A percentile compares a stretch with the other conserved stretches of the same genome.
Conservation (phyloP, 352 stramenopile genomes). For the Phytophthora podocarpi region DNA sequence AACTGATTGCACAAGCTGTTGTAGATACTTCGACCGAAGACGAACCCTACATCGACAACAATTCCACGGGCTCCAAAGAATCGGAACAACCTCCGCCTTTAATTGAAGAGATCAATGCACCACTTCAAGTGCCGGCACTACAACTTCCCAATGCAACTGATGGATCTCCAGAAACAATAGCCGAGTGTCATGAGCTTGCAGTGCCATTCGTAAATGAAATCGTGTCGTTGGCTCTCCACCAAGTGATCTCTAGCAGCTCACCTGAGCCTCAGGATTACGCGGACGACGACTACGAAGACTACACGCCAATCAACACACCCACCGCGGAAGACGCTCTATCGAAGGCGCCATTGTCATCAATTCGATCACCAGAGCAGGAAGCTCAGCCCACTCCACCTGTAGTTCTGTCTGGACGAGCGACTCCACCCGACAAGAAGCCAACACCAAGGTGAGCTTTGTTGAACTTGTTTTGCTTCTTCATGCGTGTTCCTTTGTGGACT, state of each 20-base stretch:
- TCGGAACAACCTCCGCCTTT: background rate
- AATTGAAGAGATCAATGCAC: background rate
- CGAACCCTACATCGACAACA: background rate
- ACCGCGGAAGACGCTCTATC: background rate
- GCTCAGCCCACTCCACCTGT: background rate
- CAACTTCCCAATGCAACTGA: background rate
- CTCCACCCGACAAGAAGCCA: constrained; percentile 20
- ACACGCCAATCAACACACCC: constrained; percentile 24
- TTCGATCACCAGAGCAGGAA: constrained; percentile 1
- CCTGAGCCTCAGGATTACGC: constrained; percentile 13
- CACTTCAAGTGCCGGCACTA: constrained; percentile 2
- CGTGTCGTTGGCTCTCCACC: constrained; percentile 14
- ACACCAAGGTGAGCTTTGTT: constrained; percentile 12
- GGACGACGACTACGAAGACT: constrained; percentile 20
- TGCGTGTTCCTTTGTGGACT: too few species aligned
- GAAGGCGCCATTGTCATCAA: background rate
- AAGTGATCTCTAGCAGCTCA: background rate
- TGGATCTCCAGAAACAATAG: background rate
- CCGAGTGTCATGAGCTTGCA: constrained; percentile 6
- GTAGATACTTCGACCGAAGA: background rate
- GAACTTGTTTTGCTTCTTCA: background rate
- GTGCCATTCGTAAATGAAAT: constrained; percentile 16
- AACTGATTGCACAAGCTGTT: constrained; percentile 8
- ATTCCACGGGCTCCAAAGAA: background rate
- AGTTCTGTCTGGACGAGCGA: constrained; percentile 9